These are phyloP conservation scores for Lactuca saligna DNA, from an alignment of 129 eudicot genomes.

Conservation along the genomic window DNA sequence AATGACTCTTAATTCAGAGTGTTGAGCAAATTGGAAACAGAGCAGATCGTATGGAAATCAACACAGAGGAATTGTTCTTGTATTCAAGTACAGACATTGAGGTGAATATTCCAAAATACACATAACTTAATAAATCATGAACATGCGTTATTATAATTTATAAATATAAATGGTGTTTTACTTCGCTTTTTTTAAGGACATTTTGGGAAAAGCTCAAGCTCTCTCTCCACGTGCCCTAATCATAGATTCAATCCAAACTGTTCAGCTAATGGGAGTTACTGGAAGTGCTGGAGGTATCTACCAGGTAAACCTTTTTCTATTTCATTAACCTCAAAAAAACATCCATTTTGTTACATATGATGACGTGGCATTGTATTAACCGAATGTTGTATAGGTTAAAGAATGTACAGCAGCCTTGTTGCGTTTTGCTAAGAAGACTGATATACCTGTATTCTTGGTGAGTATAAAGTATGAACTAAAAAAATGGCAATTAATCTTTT, in stretches of 20 bases:
- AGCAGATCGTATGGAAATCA: constrained; percentile 84
- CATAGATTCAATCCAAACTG: constrained; percentile 95
- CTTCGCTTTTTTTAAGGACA: constrained; percentile 55
- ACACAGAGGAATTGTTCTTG: constrained; percentile 63
- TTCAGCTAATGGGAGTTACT: constrained; percentile 70
- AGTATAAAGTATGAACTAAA: constrained; percentile 22
- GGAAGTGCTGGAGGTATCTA: constrained; percentile 80
- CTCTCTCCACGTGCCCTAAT: constrained; percentile 80
- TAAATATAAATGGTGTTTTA: neutral
- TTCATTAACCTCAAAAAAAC: constrained; percentile 7
- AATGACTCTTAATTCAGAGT: constrained; percentile 54
- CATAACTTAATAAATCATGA: neutral
- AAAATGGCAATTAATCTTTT: no score
- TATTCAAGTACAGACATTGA: constrained; percentile 87
- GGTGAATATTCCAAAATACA: constrained; percentile 40
- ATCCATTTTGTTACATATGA: constrained; percentile 2
- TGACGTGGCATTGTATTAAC: neutral
- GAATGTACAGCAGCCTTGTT: constrained; percentile 92
- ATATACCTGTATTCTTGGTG: constrained; percentile 81
- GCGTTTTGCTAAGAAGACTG: constrained; percentile 84
- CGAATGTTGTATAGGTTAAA: constrained; percentile 58
- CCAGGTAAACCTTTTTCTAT: constrained; percentile 46
- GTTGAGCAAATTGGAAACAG: constrained; percentile 93
- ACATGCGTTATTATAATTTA: neutral
- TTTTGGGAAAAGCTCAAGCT: constrained; percentile 58